Percentiles rank a stretch among this genome's conserved stretches.
Evolutionary conservation across 805 yeast species (phyloP).

Genomic region (Saturnispora ahearnii): DNA sequence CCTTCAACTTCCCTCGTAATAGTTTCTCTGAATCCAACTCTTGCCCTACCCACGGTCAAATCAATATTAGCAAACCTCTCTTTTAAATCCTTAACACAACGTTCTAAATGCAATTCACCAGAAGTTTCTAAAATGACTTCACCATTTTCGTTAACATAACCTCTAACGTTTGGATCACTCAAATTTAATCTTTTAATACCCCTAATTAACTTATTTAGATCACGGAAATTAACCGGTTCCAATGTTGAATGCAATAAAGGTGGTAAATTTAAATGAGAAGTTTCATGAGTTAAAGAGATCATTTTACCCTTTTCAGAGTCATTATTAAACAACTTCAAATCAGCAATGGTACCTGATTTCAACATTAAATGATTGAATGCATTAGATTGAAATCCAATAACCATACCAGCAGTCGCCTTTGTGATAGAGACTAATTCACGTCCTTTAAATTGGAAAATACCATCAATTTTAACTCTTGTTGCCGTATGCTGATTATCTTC

Average conservation of each 20-base stretch:
- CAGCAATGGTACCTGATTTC: conserved; percentile 77
- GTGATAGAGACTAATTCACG: conserved; percentile 71
- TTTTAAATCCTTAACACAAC: conserved; percentile 83
- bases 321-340: conserved; percentile 24
- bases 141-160: conserved; percentile 79
- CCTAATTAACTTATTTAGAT: conserved; percentile 61
- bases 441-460: conserved; percentile 83
- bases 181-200: conserved; percentile 74
- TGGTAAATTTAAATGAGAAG: conserved; percentile 62
- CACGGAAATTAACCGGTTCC: conserved; percentile 86
- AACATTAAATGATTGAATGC: conserved; percentile 62
- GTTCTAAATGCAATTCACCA: conserved; percentile 91
- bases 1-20: conserved; percentile 31
- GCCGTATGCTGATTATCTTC: conserved; percentile 33
- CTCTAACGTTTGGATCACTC: conserved; percentile 93
- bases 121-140: conserved; percentile 92
- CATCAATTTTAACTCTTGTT: conserved; percentile 51
- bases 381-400: conserved; percentile 83
- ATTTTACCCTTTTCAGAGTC: conserved; percentile 23
- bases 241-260: conserved; percentile 93
- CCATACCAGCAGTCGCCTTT: conserved; percentile 87
- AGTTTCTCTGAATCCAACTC: conserved; percentile 90
- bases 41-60: conserved; percentile 79
- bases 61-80: conserved; percentile 92
- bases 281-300: conserved; percentile 68